Evolutionary conservation across 2,329 filamentous ascomycete species (phyloP), one percentile per base, ranked within the genome.

Genomic region (Conoideocrella luteorostrata): DNA sequence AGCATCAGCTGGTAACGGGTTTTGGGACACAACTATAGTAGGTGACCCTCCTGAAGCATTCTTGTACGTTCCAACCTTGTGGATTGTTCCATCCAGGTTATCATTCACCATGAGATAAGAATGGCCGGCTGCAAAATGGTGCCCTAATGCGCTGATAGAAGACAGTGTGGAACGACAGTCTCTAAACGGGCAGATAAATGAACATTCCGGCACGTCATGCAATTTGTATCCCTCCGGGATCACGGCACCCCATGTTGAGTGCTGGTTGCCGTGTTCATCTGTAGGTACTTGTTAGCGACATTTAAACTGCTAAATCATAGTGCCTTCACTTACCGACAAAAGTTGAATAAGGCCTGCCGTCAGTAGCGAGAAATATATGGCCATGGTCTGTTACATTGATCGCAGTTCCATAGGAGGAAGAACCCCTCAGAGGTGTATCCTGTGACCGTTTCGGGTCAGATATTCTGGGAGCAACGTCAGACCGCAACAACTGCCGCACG

Each of bases 11-110:
- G 57, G 46, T 4, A 57, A 46, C 15, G 53, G 52, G 2, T 52
- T 48, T n/a, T 44, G 52, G 3, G 60, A 61, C 2, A 62, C 39
- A 9, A 64, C 43, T 4, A 64, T 54, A 6, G 47, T 58, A 7
- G 61, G 58, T 2, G 55, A 54, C 6, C 44, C 29, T 12, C 50
- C 50, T n/a, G 24, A 37, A 13, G 30, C 21, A 29, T 53, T 60
- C 18, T 44, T 48, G 41, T 63, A 62, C 9, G 4, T 44, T 9
- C 52, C 52, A 3, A 65, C 32, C 9, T 57, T 47, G 13, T 61
- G 56, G 9, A 70, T 40, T 0, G 66, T 70, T 3, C 67, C 67
- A 9, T 70, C 67, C 3, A 52, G 51, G 22, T 70, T 70, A 41
- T 70, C 67, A 22, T 70, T 68, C 36, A 67, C 56, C 7, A 42